phyloP scores from a whole-genome alignment of 176 grass and related monocot species.

The Saccharum spontaneum region DNA sequence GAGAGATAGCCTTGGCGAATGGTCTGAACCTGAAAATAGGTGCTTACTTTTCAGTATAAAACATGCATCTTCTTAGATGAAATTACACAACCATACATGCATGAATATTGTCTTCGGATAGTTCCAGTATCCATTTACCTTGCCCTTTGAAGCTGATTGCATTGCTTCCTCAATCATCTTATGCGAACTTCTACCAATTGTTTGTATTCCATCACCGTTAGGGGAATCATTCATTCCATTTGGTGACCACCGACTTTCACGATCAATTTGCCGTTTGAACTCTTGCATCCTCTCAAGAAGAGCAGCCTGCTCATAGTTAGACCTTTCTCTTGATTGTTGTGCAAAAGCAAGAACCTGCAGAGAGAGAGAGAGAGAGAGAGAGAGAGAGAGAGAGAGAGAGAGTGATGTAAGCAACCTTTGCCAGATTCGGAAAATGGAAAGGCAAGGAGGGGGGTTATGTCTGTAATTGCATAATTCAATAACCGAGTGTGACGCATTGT shows the following conservation, averaged over 20 bases:
- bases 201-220: conserved; percentile 97
- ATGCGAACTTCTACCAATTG: conserved; percentile 96
- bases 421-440: conserved; percentile 12
- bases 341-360: conserved; percentile 85
- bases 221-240: conserved; percentile 67
- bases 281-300: conserved; percentile 97
- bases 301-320: conserved; percentile 90
- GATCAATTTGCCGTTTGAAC: conserved; percentile 95
- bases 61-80: not conserved
- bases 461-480: conserved; percentile 6
- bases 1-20: conserved; percentile 99
- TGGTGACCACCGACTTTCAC: conserved; percentile 86
- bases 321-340: conserved; percentile 98
- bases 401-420: conserved; percentile 15
- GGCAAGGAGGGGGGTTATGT: not conserved
- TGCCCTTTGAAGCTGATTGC: conserved; percentile 86
- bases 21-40: conserved; percentile 86
- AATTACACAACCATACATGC: conserved; percentile 1
- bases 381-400: not conserved
- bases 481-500: conserved; percentile 6
- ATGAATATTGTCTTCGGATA: conserved; percentile 1
- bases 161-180: conserved; percentile 98
- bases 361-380: not conserved
- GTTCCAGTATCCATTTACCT: conserved; percentile 57
- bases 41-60: conserved; percentile 15